Evolutionary conservation across 2,329 filamentous ascomycete genomes (phyloP), one percentile per base, ranked within the genome.

Genomic region (Monosporascus sp.): DNA sequence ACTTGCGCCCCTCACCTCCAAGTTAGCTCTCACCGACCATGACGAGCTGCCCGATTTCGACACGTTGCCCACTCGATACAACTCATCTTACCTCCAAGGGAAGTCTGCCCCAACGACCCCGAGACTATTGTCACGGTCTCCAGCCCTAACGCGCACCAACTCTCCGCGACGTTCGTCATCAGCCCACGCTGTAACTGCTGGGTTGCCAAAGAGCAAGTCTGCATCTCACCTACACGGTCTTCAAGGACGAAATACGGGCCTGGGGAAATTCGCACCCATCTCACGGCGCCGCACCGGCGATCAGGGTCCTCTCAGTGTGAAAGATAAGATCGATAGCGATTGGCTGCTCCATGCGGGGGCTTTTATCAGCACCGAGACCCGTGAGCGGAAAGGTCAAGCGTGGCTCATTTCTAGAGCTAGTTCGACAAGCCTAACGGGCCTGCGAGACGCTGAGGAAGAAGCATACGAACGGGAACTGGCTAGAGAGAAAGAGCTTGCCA

Each of bases 401-500:
- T 89, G 85, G 85, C 77, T 89, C 20, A 73, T 81, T n/a, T 82
- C 83, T 24, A 76, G 83, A 47, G 81, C 80, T 51, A 85, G 82
- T 64, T 85, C 83, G 2, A 87, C 83, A 8, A 85, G 79, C 62
- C 73, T 87, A 18, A 70, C 76, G 1, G 80, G 75, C 24, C 68
- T 77, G 63, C 72, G 70, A 7, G 76, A 81, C 37, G 72, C 72
- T 3, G 80, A 81, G 4, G 79, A 82, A 39, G 77, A 79, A 55
- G 75, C 72, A 11, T 74, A 79, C 54, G 77, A 82, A 60, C 69
- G 72, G 46, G 76, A 81, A 63, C 67, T 80, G 22, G 75, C 73
- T 14, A 72, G 75, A 39, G 78, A 83, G 63, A 73, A 73, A 44
- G 74, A 79, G 58, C 65, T 75, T 1, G 66, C 70, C 18, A 80